These are phyloP conservation scores for Pythium pyrilobum DNA, from an alignment of 352 stramenopile genomes.

Conservation along the genomic window DNA sequence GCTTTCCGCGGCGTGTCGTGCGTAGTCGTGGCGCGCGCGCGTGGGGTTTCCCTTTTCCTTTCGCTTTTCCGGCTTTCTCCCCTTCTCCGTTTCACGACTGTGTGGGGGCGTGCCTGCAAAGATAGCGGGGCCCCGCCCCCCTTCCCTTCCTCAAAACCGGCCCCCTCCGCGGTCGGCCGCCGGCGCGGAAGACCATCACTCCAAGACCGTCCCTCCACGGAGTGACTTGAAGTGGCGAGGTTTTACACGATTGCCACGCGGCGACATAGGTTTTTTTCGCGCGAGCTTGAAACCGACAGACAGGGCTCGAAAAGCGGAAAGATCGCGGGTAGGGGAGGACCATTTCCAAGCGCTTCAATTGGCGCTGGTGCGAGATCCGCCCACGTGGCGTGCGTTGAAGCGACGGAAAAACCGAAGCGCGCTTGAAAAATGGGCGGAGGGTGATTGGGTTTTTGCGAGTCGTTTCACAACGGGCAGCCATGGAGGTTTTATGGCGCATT, in stretches of 20 bases:
- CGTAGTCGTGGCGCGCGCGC: conserved; percentile 15
- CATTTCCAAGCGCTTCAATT: conserved; percentile 18
- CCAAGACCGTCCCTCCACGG: not conserved
- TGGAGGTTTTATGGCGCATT: not conserved
- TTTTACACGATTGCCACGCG: conserved; percentile 23
- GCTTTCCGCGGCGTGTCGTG: conserved; percentile 2
- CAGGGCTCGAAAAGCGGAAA: conserved; percentile 9
- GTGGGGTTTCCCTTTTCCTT: not conserved
- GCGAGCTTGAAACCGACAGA: conserved; percentile 15
- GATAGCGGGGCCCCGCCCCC: conserved; percentile 10
- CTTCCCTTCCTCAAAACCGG: not conserved
- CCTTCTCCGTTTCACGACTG: conserved; percentile 73
- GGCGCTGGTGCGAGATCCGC: not conserved
- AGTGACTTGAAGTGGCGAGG: conserved; percentile 23
- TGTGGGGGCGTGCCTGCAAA: conserved; percentile 20
- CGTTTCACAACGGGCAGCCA: conserved; percentile 2
- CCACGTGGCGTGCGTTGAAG: not conserved
- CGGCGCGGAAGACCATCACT: conserved; percentile 9
- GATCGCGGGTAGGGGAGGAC: conserved; percentile 14
- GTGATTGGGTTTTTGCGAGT: conserved; percentile 11
- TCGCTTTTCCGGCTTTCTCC: not conserved
- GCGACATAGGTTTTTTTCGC: conserved; percentile 12
- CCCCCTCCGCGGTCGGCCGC: not conserved
- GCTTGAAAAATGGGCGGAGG: conserved; percentile 1
- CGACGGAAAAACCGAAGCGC: conserved; percentile 12